Conservation (phyloP, 2,329 filamentous ascomycete genomes). For the Tolypocladium tundrense region DNA sequence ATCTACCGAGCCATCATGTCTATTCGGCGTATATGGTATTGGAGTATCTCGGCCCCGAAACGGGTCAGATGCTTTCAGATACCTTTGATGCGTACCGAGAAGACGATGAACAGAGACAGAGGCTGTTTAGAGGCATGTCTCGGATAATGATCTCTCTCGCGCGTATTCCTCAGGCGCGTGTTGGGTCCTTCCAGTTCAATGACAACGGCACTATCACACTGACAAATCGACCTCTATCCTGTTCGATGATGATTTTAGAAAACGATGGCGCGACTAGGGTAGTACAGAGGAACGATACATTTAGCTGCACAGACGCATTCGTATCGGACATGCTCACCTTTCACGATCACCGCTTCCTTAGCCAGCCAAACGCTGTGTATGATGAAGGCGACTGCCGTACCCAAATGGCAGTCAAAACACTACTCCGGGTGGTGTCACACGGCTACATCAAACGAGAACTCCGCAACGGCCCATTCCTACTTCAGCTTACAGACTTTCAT, state of each 20-base stretch:
- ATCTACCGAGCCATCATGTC: conserved; percentile 3
- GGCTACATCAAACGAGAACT: conserved; percentile 12
- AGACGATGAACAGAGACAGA: conserved; percentile 7
- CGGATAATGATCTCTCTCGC: conserved; percentile 17
- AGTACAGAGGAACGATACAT: conserved; percentile 18
- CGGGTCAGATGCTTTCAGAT: conserved; percentile 16
- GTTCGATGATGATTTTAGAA: conserved; percentile 18
- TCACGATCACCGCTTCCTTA: conserved; percentile 13
- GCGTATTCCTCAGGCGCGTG: conserved; percentile 16
- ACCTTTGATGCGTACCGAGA: conserved; percentile 11
- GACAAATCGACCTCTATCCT: conserved; percentile 19
- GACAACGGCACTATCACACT: conserved; percentile 19
- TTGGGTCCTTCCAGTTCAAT: conserved; percentile 18
- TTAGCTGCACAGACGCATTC: conserved; percentile 16
- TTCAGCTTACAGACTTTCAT: conserved; percentile 21
- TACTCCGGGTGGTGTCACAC: conserved; percentile 14
- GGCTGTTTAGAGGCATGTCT: conserved; percentile 17
- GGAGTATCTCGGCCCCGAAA: conserved; percentile 12
- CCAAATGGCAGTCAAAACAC: conserved; percentile 14
- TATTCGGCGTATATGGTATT: conserved; percentile 14
- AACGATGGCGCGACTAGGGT: conserved; percentile 19
- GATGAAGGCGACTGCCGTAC: conserved; percentile 14
- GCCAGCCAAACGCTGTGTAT: conserved; percentile 12
- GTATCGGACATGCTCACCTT: conserved; percentile 13
- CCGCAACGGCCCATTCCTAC: conserved; percentile 15